Percentiles rank a stretch among this genome's conserved stretches.
Conservation (phyloP, 176 grass and related monocot genomes). For the Cenchrus americanus region DNA sequence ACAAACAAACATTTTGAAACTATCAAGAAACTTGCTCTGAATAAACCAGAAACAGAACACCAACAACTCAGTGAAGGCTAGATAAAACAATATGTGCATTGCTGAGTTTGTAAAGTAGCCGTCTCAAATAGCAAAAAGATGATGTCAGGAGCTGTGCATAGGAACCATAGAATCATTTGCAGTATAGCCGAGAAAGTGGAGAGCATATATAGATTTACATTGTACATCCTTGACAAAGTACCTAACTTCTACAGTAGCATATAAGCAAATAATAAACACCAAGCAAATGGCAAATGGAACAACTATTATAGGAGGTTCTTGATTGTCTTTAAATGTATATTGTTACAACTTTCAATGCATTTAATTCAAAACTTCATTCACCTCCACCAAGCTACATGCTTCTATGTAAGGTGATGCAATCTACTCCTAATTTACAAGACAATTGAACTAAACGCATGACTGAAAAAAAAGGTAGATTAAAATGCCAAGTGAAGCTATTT, state of each 20-base stretch:
- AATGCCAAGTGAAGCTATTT: background rate
- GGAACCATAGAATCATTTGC: background rate
- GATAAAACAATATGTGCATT: background rate
- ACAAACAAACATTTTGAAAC: background rate
- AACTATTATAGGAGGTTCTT: background rate
- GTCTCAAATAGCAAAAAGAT: constrained; percentile 1
- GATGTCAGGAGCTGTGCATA: background rate
- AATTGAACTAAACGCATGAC: background rate
- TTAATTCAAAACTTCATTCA: background rate
- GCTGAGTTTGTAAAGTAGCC: background rate
- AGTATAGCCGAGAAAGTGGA: background rate
- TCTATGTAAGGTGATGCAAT: background rate
- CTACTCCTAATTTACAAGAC: background rate
- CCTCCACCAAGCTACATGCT: background rate
- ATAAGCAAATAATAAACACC: background rate
- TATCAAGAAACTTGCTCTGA: background rate
- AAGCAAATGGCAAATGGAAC: background rate
- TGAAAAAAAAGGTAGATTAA: background rate
- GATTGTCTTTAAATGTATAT: background rate
- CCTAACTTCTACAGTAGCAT: background rate
- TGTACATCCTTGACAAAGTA: constrained; percentile 6
- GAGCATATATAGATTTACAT: constrained; percentile 16
- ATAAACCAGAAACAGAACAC: background rate
- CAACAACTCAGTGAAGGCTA: background rate
- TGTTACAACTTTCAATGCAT: background rate